Evolutionary conservation across 179 eudicot species (phyloP).

Genomic region (Silene noctiflora): DNA sequence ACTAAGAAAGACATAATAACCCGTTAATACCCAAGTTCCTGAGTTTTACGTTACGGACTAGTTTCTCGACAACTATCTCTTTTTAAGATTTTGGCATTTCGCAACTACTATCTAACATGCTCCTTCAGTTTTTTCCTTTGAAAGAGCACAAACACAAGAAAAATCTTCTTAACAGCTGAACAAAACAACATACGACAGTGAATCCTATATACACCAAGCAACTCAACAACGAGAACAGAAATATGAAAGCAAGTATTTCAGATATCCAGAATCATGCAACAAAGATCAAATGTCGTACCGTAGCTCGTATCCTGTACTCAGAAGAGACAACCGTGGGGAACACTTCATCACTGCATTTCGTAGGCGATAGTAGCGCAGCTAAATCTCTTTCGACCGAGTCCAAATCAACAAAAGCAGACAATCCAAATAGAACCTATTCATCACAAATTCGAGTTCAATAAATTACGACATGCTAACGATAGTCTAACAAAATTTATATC

Average conservation of each 20-base stretch:
- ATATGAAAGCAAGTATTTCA: neutral
- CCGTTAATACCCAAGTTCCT: neutral
- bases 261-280: neutral
- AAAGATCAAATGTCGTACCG: constrained; percentile 42
- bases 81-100: neutral
- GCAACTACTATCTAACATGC: too few relatives aligned
- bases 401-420: constrained; percentile 59
- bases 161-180: neutral
- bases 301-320: constrained; percentile 72
- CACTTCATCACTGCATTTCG: constrained; percentile 30
- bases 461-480: neutral
- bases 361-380: constrained; percentile 38
- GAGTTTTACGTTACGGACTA: neutral
- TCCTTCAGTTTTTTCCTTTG: neutral
- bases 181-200: neutral
- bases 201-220: neutral
- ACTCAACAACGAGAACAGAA: constrained; percentile 6
- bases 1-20: neutral
- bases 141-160: neutral
- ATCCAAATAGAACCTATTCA: constrained; percentile 77
- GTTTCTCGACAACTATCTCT: neutral
- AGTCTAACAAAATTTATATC: neutral
- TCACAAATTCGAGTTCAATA: constrained; percentile 7
- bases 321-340: constrained; percentile 62
- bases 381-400: constrained; percentile 61